Evolutionary conservation across 108 stramenopile species (phyloP), one percentile per base, ranked within the genome.

Genomic region (Pseudonitzschia pungens): DNA sequence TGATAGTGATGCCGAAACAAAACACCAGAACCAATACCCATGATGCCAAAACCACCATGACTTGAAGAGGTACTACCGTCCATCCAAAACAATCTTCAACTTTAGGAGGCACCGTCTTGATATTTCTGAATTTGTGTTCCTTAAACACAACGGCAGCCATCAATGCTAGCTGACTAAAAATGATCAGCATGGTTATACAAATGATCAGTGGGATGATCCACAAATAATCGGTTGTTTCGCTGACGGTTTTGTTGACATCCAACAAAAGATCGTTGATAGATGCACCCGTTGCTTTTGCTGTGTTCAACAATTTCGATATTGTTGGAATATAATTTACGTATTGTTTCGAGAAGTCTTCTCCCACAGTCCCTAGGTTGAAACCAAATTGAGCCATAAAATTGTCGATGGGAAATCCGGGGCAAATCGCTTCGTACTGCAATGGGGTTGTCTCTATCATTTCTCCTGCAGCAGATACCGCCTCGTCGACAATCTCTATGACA

Each of bases 141-240:
- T 22, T 48, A 9, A 21, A 67, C 12, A 50, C 44, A 24, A 67
- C 66, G 24, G 66, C 66, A 24, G n/a, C n/a, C 48, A 67, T 48
- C 26, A 67, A 50, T 67, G 45, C 66, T 11, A 67, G 28, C 44
- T 48, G 66, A 8, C 45, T 50, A 48, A 56, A 71, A 2, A 43
- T 59, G 20, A 71, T 54, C 42, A 71, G 24, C n/a, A 71, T 71
- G 8, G 28, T 60, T 0, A 28, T 28, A 16, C 54, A 59, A 40
- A 78, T 48, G 18, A 78, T 33, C 10, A 53, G 42, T 44, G 77
- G 77, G 16, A 72, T 33, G 16, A 68, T 45, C 77, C 77, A 78
- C 27, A 70, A 36, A 45, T 66, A 67, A 14, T 66, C 51, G 6
- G 66, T 42, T 11, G 77, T 32, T 11, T 27, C n/a, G 0, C 45